Base-by-base conservation (phyloP, 1,139 yeast species). In the Hyphopichia fennica region DNA sequence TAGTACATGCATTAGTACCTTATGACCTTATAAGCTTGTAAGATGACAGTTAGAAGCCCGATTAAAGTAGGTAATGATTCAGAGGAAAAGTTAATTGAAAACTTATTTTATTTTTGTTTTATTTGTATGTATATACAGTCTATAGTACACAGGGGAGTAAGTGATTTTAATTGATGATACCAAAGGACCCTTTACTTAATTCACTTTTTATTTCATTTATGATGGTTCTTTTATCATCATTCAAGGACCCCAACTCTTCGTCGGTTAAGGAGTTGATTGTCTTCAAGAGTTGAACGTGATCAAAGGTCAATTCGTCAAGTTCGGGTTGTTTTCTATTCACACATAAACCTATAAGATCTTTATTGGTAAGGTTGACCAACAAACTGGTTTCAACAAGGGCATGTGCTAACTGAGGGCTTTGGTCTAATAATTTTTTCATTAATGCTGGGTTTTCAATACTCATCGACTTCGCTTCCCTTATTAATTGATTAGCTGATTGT, bases 311-410 rank as follows among this genome's bases (percentile, higher is more conserved):
- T 32, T 65, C 63, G 46, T 82, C 65, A 54, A 82, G 67, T 5
- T 60, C 67, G 1, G 60, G 60, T 34, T 56, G 59, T 16, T 53
- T 56, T 32, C 67, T 58, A 46, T 70, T 72, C 35, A 72, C 57
- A 17, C 74, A 63, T 35, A 67, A 55, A 41, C 70, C 77, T 6
- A 86, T 73, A 16, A 79, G 75, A 11, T 76, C 79, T n/a, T 79
- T 77, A 40, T 73, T 77, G 9, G 82, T 74, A 8, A 79, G 62
- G 28, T 82, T 83, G 54, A 82, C 67, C 42, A 85, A 65, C 45
- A 90, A 64, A 43, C 88, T 66, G 1, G 86, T 75, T 56, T 91
- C 97, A 5, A 91, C 88, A 29, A 90, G 68, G 0, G 96, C 95
- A 57, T 85, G 89, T 1, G 88, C 71, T 41, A 91, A 67, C 53